phyloP scores from a whole-genome alignment of 2,329 filamentous ascomycete species.

The Clarireedia hainanense region DNA sequence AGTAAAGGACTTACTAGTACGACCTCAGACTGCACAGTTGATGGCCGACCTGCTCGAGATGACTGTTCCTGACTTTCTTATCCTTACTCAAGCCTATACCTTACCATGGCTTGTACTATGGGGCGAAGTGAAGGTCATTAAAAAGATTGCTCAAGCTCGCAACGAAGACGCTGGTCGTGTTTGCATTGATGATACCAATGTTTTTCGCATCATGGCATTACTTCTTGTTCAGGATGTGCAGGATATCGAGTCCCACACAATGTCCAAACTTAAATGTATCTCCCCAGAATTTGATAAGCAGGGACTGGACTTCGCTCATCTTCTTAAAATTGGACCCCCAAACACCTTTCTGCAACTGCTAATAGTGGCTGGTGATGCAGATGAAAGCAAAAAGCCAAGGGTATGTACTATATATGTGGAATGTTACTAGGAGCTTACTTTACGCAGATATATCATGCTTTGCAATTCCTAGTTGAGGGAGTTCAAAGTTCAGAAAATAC shows the following conservation, averaged over 20 bases:
- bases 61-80: slow-evolving; percentile 64
- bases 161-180: slow-evolving; percentile 52
- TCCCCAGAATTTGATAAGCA: slow-evolving; percentile 62
- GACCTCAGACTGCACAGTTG: slow-evolving; percentile 74
- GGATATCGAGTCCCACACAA: slow-evolving; percentile 56
- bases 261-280: slow-evolving; percentile 59
- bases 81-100: slow-evolving; percentile 70
- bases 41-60: slow-evolving; percentile 76
- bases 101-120: slow-evolving; percentile 80
- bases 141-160: slow-evolving; percentile 71
- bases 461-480: slow-evolving; percentile 35
- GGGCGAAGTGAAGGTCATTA: slow-evolving; percentile 69
- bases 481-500: slow-evolving; percentile 22
- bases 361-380: slow-evolving; percentile 65
- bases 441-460: slow-evolving; percentile 24
- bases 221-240: slow-evolving; percentile 49
- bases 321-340: slow-evolving; percentile 70
- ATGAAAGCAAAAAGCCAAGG: slow-evolving; percentile 45
- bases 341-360: slow-evolving; percentile 73
- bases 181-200: slow-evolving; percentile 48
- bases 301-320: slow-evolving; percentile 44
- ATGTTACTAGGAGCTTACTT: not conserved
- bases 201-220: slow-evolving; percentile 50
- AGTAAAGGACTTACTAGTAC: slow-evolving; percentile 70
- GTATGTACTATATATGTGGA: slow-evolving; percentile 37